Percentiles rank a stretch among this genome's conserved stretches.
These are phyloP conservation scores for Plasmodium cynomolgi DNA, from an alignment of 169 alveolate species.

Conservation along the genomic window DNA sequence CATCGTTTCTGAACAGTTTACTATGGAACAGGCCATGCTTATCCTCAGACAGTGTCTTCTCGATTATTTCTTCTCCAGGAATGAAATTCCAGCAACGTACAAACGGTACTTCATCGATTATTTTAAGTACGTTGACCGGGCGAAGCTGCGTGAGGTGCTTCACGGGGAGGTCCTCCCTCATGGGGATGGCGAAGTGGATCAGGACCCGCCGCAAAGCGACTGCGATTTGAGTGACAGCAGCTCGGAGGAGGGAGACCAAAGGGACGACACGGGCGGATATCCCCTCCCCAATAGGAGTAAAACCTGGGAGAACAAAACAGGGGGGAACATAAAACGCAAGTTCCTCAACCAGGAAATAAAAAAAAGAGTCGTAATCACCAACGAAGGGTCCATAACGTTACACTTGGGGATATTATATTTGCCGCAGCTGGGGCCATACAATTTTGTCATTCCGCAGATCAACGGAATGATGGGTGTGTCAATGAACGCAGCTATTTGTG, in stretches of 20 bases:
- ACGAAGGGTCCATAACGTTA: slow-evolving; percentile 66
- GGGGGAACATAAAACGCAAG: neutral
- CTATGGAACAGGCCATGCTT: slow-evolving; percentile 58
- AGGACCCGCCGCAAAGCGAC: slow-evolving; percentile 11
- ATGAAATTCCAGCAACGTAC: slow-evolving; percentile 9
- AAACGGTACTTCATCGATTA: slow-evolving; percentile 39
- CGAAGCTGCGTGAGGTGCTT: neutral
- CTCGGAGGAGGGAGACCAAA: neutral
- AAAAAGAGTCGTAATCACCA: slow-evolving; percentile 44
- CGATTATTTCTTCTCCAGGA: slow-evolving; percentile 20
- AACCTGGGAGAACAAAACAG: neutral
- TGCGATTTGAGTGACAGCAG: slow-evolving; percentile 42
- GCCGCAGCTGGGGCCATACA: slow-evolving; percentile 59
- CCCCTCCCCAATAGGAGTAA: neutral
- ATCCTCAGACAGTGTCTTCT: slow-evolving; percentile 26
- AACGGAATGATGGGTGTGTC: slow-evolving; percentile 75
- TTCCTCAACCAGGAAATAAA: slow-evolving; percentile 19
- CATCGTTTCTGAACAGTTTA: slow-evolving; percentile 12
- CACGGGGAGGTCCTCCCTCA: neutral
- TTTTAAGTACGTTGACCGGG: neutral
- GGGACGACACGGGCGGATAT: neutral
- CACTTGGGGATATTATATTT: slow-evolving; percentile 51
- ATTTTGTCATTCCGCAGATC: slow-evolving; percentile 53
- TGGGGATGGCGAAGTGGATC: neutral
- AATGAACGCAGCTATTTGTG: slow-evolving; percentile 63